Evolutionary conservation across 2,329 filamentous ascomycete species (phyloP).

Genomic region (Botrytis squamosa): DNA sequence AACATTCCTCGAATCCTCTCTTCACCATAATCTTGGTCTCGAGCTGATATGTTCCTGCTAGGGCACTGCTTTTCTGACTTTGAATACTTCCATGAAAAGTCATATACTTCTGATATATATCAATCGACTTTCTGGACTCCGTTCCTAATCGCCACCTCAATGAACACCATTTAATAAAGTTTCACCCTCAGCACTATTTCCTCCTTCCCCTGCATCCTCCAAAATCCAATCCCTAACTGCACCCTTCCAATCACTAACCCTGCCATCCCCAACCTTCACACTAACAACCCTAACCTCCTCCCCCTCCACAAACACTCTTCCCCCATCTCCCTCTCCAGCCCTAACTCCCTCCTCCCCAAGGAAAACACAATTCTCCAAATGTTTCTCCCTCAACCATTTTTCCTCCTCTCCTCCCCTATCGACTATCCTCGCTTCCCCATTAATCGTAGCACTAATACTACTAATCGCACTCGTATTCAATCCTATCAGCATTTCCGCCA

Average conservation of each 20-base stretch:
- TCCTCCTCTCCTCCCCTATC: conserved; percentile 76
- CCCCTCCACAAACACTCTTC: conserved; percentile 70
- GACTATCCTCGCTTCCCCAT: conserved; percentile 77
- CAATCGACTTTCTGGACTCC: background rate
- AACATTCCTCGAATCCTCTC: no score
- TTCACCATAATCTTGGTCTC: no score
- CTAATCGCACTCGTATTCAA: conserved; percentile 86
- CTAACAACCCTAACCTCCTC: conserved; percentile 85
- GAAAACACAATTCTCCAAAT: conserved; percentile 92
- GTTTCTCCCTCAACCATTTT: conserved; percentile 74
- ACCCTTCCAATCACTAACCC: conserved; percentile 96
- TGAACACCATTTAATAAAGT: conserved; percentile 35
- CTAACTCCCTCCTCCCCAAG: conserved; percentile 52
- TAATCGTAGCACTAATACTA: conserved; percentile 90
- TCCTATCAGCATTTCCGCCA: conserved; percentile 82
- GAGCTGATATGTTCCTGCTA: no score
- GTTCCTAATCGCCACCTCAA: background rate
- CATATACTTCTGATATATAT: background rate
- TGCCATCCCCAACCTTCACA: conserved; percentile 78
- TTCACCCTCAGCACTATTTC: conserved; percentile 22
- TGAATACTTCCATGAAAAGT: background rate
- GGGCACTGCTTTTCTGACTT: no score
- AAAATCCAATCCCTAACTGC: conserved; percentile 74
- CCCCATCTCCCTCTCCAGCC: conserved; percentile 49
- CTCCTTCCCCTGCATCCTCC: conserved; percentile 11